Conservation (phyloP, 768 basidiomycete genomes). For the Leccinum barrowsii region DNA sequence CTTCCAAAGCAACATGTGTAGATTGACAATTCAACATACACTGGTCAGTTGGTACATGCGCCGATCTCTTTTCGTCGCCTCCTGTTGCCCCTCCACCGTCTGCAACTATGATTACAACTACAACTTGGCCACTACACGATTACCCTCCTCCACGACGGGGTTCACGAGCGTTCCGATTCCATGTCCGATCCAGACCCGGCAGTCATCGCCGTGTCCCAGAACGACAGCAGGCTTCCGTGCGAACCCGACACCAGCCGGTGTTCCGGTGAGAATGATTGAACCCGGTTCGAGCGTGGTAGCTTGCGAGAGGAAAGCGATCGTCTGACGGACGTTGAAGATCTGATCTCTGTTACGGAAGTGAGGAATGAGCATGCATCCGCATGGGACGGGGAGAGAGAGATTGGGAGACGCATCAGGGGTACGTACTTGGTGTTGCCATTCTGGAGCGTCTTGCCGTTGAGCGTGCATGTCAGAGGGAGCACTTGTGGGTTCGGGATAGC, state of each 20-base stretch:
- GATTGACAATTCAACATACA: neutral
- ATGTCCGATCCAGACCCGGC: constrained; percentile 62
- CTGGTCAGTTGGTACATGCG: neutral
- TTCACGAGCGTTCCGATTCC: constrained; percentile 82
- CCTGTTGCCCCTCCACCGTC: neutral
- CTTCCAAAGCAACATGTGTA: neutral
- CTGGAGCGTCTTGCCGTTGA: constrained; percentile 71
- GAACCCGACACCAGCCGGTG: constrained; percentile 81
- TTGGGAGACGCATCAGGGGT: neutral
- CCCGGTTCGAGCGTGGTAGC: constrained; percentile 82
- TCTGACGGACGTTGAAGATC: constrained; percentile 76
- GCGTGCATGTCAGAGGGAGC: constrained; percentile 54
- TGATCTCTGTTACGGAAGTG: constrained; percentile 52
- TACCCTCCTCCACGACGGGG: constrained; percentile 67
- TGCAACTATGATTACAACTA: neutral
- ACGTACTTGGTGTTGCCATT: constrained; percentile 71
- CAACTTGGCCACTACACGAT: constrained; percentile 37
- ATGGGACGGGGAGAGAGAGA: no score
- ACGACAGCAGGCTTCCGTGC: constrained; percentile 66
- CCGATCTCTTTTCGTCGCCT: neutral
- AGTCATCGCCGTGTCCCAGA: constrained; percentile 70
- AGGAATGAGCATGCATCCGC: neutral
- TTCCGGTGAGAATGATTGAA: constrained; percentile 79
- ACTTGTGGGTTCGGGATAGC: constrained; percentile 64
- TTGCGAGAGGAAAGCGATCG: constrained; percentile 78